Evolutionary conservation across 179 eudicot genomes (phyloP).

Genomic region (Heliamphora pulchella): DNA sequence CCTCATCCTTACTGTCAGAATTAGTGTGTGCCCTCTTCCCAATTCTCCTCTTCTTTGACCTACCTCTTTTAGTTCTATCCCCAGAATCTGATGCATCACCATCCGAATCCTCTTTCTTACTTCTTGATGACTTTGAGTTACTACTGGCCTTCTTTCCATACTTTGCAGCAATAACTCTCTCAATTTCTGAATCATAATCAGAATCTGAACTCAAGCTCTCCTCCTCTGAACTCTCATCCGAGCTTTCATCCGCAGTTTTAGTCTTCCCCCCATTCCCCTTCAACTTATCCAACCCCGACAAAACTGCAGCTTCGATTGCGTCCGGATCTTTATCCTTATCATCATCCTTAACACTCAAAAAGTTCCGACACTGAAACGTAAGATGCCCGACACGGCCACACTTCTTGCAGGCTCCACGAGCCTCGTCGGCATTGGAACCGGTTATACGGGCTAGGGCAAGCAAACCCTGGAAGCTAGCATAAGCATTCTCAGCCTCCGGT

Average conservation of each 20-base stretch:
- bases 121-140: slow-evolving; percentile 32
- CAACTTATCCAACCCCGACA: slow-evolving; percentile 63
- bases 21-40: slow-evolving; percentile 39
- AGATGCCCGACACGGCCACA: slow-evolving; percentile 95
- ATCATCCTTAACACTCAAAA: slow-evolving; percentile 72
- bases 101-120: slow-evolving; percentile 45
- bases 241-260: slow-evolving; percentile 36
- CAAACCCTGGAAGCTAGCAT: slow-evolving; percentile 77
- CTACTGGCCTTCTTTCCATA: slow-evolving; percentile 44
- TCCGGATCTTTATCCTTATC: slow-evolving; percentile 48
- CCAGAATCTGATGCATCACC: slow-evolving; percentile 43
- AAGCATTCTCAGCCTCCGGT: slow-evolving; percentile 66
- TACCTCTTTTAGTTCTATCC: slow-evolving; percentile 52
- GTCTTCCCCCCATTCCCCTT: slow-evolving; percentile 48
- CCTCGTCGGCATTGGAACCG: slow-evolving; percentile 60
- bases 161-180: slow-evolving; percentile 60
- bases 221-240: slow-evolving; percentile 60
- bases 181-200: slow-evolving; percentile 77
- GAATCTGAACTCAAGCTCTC: slow-evolving; percentile 87
- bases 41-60: slow-evolving; percentile 66
- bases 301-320: slow-evolving; percentile 51
- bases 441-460: slow-evolving; percentile 82
- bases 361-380: slow-evolving; percentile 85
- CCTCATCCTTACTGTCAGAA: slow-evolving; percentile 53
- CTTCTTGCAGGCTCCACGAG: slow-evolving; percentile 91